These are phyloP conservation scores for Sinapis alba DNA, from an alignment of 441 rosid species.

Conservation along the genomic window DNA sequence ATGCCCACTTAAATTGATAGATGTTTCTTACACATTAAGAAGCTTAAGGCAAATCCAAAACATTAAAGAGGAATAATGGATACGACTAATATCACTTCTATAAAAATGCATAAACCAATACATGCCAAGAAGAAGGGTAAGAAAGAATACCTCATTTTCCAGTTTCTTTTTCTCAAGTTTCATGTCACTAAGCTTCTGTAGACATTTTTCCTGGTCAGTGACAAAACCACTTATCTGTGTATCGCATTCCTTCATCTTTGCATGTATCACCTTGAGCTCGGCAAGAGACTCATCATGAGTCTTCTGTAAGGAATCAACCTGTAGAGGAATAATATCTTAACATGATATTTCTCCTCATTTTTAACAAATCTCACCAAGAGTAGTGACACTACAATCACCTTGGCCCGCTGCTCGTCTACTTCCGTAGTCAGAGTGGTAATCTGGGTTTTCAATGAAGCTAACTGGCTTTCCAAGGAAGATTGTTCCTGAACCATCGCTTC, in stretches of 20 bases:
- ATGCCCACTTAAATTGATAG: background rate
- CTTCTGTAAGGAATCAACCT: slow-evolving; percentile 67
- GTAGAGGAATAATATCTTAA: slow-evolving; percentile 35
- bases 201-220: slow-evolving; percentile 74
- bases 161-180: slow-evolving; percentile 91
- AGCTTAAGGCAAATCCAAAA: background rate
- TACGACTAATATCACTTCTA: background rate
- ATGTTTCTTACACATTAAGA: background rate
- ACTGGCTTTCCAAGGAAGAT: slow-evolving; percentile 79
- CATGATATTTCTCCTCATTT: slow-evolving; percentile 21
- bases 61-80: background rate
- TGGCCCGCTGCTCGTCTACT: slow-evolving; percentile 69
- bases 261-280: slow-evolving; percentile 70
- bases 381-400: slow-evolving; percentile 52
- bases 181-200: slow-evolving; percentile 70
- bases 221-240: slow-evolving; percentile 75
- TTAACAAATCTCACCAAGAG: slow-evolving; percentile 7
- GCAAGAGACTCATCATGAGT: slow-evolving; percentile 69
- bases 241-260: slow-evolving; percentile 94
- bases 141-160: slow-evolving; percentile 88
- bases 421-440: slow-evolving; percentile 63
- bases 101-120: background rate
- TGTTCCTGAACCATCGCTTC: slow-evolving; percentile 81
- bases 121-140: background rate
- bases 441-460: slow-evolving; percentile 65